Base-by-base conservation (phyloP, 2,329 filamentous ascomycete genomes). In the Aspergillus quadricinctus region DNA sequence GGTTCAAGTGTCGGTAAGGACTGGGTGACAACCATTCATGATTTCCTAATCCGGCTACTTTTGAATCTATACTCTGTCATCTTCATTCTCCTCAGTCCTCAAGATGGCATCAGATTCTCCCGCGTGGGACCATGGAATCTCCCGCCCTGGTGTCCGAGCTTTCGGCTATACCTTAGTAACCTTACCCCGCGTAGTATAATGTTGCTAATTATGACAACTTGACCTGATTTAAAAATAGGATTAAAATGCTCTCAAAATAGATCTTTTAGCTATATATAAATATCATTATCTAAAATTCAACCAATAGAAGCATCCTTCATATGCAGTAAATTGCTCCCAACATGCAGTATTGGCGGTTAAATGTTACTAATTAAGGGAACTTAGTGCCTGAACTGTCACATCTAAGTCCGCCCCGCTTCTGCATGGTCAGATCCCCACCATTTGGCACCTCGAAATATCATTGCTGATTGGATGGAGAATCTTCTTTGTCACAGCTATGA, bases 341-440 rank as follows among this genome's bases (percentile, higher is more conserved):
- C 23, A 31, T 54, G 49, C 49, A 59, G 28, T 21, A 52, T 49
- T 49, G 57, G 57, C 52, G 57, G 57, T 57, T 55, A 59, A 54
- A 27, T 50, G 50, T 57, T 59, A 48, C 57, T 59, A 59, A 59
- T 59, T 59, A 59, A 55, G 57, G 57, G 28, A 29, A 29, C 28
- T 29, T 29, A 3, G 28, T 29, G 9, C 28, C 10, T 29, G 9
- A 29, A 29, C 45, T n/a, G 11, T 21, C 19, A n/a, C 41, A 28
- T 10, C 28, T 9, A 29, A 8, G 10, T 29, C 28, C 28, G 28
- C 28, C 28, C 9, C 37, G 11, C 48, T 53, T 40, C 14, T 40
- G 37, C 28, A 29, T 29, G 28, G 28, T 3, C 8, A 2, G 9
- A 29, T 29, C 28, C 9, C 28, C 28, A 29, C 28, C 28, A 29